Percentiles rank a stretch among this genome's conserved stretches.
phyloP scores from a whole-genome alignment of 257 asterid species.

The Handroanthus guayacan region DNA sequence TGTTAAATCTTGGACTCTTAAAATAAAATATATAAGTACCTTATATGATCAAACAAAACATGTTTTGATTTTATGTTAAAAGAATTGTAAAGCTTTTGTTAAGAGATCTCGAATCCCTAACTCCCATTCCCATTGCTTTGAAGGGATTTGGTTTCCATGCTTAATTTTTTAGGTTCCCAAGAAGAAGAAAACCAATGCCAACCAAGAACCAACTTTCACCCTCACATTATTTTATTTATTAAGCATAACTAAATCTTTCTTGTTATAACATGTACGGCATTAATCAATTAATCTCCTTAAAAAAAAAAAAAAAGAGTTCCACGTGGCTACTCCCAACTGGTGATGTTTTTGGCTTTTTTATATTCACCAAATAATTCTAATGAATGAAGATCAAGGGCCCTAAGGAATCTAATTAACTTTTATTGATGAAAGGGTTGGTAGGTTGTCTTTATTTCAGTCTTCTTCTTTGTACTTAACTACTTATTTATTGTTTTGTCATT shows the following conservation, averaged over 20 bases:
- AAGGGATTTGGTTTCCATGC: background rate
- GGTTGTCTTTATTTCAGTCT: slow-evolving; percentile 38
- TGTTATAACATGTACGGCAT: background rate
- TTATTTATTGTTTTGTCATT: background rate
- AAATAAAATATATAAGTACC: too few species aligned
- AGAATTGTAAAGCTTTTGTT: slow-evolving; percentile 30
- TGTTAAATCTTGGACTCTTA: too few species aligned
- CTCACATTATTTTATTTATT: background rate
- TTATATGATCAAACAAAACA: too few species aligned
- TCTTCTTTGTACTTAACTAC: slow-evolving; percentile 34
- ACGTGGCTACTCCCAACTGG: slow-evolving; percentile 36
- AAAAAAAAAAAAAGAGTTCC: background rate
- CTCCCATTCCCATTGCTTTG: slow-evolving; percentile 39
- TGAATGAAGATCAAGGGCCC: slow-evolving; percentile 31
- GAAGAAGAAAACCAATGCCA: slow-evolving; percentile 52
- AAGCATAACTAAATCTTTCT: background rate
- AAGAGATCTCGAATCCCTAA: slow-evolving; percentile 38
- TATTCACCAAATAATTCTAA: background rate
- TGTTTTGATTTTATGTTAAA: slow-evolving; percentile 10
- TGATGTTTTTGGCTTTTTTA: slow-evolving; percentile 20
- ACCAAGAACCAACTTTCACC: slow-evolving; percentile 46
- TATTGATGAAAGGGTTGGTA: slow-evolving; percentile 17
- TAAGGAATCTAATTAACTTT: slow-evolving; percentile 46
- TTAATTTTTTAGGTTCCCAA: slow-evolving; percentile 30
- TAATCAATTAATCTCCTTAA: background rate